phyloP scores from a whole-genome alignment of 2,329 filamentous ascomycete species.

The Leptosphaerulina australis region DNA sequence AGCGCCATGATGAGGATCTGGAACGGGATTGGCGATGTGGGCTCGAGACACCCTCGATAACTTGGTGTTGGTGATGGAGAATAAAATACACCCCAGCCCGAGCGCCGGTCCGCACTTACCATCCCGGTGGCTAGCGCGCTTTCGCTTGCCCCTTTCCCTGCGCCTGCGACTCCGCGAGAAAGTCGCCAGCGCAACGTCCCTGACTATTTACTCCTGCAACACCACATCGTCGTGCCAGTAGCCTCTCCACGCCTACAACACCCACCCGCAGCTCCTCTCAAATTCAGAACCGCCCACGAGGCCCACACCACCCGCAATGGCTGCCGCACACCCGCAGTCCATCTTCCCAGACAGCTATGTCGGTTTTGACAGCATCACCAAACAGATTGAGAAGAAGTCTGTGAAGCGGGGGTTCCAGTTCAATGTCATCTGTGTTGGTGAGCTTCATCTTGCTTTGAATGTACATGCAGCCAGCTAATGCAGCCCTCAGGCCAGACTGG shows the following conservation, averaged over 20 bases:
- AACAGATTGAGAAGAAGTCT: constrained; percentile 99
- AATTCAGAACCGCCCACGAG: constrained; percentile 27
- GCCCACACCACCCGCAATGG: constrained; percentile 57
- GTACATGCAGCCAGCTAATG: constrained; percentile 11
- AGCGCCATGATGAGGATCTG: constrained; percentile 42
- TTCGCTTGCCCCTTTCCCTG: constrained; percentile 52
- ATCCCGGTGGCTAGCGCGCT: constrained; percentile 34
- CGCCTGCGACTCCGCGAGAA: constrained; percentile 46
- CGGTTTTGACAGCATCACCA: constrained; percentile 99
- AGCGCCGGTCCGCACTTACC: constrained; percentile 37
- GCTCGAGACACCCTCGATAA: constrained; percentile 15
- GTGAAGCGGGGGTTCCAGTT: constrained; percentile 99
- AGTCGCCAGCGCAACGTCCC: constrained; percentile 45
- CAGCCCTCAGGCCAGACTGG: constrained; percentile 82
- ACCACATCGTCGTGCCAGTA: constrained; percentile 19
- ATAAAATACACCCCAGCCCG: constrained; percentile 35
- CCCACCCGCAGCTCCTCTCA: constrained; percentile 20
- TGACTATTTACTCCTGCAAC: constrained; percentile 39
- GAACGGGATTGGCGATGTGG: constrained; percentile 7
- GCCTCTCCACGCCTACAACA: constrained; percentile 21
- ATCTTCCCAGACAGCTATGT: constrained; percentile 96
- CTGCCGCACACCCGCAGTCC: constrained; percentile 65
- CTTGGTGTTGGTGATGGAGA: constrained; percentile 37
- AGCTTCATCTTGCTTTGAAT: constrained; percentile 51
- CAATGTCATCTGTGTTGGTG: constrained; percentile 99